Conservation (phyloP, 2,329 filamentous ascomycete species). For the Paracoccidioides brasiliensis region DNA sequence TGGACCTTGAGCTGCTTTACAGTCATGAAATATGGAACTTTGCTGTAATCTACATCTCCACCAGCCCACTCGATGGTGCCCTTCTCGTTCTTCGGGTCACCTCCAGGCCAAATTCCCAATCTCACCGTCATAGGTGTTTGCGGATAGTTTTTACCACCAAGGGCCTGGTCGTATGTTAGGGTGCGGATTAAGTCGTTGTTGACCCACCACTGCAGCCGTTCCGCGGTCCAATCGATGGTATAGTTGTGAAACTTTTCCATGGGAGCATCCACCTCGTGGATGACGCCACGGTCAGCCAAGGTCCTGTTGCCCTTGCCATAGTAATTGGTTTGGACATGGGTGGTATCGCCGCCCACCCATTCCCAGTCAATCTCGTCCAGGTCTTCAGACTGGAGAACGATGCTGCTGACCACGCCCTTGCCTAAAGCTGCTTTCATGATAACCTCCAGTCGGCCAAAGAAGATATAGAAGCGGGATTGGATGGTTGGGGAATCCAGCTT, state of each 20-base stretch:
- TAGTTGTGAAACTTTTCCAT: constrained; percentile 34
- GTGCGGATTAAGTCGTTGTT: constrained; percentile 50
- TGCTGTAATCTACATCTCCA: constrained; percentile 10
- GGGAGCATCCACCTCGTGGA: constrained; percentile 53
- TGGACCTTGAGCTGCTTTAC: constrained; percentile 47
- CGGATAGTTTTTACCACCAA: constrained; percentile 53
- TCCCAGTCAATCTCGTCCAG: constrained; percentile 93
- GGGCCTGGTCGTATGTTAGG: constrained; percentile 48
- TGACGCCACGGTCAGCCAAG: constrained; percentile 72
- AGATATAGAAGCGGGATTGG: constrained; percentile 86
- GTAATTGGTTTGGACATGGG: constrained; percentile 66
- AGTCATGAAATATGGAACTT: constrained; percentile 61
- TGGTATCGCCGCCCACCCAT: constrained; percentile 23
- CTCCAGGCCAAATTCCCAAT: constrained; percentile 58
- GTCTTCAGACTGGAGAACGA: constrained; percentile 83
- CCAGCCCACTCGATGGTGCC: constrained; percentile 12
- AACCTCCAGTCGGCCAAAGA: constrained; percentile 86
- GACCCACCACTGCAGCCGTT: constrained; percentile 51
- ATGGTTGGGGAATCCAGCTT: constrained; percentile 78
- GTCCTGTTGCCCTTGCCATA: constrained; percentile 89
- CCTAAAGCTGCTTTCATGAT: constrained; percentile 77
- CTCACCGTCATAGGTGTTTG: constrained; percentile 63
- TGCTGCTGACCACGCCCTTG: constrained; percentile 78
- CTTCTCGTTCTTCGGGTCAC: constrained; percentile 29
- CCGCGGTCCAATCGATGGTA: constrained; percentile 52